Evolutionary conservation across 2,329 filamentous ascomycete species (phyloP).

Genomic region (Trichoderma semiorbis): DNA sequence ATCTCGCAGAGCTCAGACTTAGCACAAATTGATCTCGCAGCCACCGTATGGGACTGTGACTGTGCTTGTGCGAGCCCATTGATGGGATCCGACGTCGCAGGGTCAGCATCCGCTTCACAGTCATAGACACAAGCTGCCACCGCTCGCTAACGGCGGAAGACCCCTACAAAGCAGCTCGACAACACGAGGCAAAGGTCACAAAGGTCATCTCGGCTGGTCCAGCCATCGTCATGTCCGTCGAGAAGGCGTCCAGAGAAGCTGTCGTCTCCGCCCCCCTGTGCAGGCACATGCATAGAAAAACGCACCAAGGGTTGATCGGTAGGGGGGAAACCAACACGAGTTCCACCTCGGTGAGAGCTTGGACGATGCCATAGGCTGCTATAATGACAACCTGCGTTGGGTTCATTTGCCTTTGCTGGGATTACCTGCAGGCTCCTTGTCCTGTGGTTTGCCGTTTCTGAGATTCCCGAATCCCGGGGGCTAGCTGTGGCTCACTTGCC

Average conservation of each 20-base stretch:
- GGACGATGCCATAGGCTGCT: conserved; percentile 14
- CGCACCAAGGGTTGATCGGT: conserved; percentile 11
- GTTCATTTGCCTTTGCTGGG: conserved; percentile 13
- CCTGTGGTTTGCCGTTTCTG: neutral
- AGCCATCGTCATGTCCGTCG: neutral
- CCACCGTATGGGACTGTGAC: neutral
- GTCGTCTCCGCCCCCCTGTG: conserved; percentile 6
- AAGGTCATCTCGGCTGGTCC: neutral
- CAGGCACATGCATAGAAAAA: conserved; percentile 15
- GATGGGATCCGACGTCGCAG: neutral
- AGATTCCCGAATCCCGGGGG: neutral
- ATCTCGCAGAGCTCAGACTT: neutral
- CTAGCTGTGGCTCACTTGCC: neutral
- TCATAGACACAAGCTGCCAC: neutral
- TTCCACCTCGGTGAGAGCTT: conserved; percentile 19
- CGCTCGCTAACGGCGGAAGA: neutral
- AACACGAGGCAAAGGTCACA: neutral
- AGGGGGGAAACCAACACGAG: conserved; percentile 12
- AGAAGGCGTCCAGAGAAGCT: neutral
- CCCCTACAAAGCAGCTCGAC: neutral
- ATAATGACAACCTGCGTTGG: neutral
- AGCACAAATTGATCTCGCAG: neutral
- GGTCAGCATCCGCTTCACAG: neutral
- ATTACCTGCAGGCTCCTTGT: conserved; percentile 1
- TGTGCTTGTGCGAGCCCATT: neutral